A percentile compares a stretch with the other conserved stretches of the same genome.
Evolutionary conservation across 2,329 filamentous ascomycete species (phyloP).

Genomic region (Nothophaeocryptopus gaeumannii): DNA sequence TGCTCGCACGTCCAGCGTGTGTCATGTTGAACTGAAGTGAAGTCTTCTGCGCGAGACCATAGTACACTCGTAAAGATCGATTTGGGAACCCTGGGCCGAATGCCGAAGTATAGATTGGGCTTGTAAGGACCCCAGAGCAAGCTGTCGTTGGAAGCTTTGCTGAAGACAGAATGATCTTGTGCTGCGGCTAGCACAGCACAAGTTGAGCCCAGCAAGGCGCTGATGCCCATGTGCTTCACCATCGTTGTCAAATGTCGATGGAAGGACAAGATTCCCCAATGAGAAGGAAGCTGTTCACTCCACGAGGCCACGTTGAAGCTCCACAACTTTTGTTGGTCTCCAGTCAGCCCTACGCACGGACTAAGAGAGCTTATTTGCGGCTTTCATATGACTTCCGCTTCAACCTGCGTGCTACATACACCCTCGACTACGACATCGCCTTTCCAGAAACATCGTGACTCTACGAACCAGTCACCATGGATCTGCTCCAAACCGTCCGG

Average conservation of each 20-base stretch:
- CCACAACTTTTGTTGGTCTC: too few species aligned
- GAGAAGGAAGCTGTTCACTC: neutral
- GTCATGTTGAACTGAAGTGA: conserved; percentile 68
- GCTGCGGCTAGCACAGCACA: conserved; percentile 22
- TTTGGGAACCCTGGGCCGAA: conserved; percentile 76
- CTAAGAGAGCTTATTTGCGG: conserved; percentile 5
- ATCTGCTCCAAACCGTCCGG: conserved; percentile 86
- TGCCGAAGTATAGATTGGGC: conserved; percentile 90
- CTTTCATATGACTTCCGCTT: neutral
- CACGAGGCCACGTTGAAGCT: neutral
- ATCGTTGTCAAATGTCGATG: conserved; percentile 14
- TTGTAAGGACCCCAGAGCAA: conserved; percentile 95
- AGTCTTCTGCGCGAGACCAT: conserved; percentile 85
- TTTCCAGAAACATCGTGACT: neutral
- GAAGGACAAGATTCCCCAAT: too few species aligned
- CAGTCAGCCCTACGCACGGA: conserved; percentile 1
- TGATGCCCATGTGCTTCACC: conserved; percentile 25
- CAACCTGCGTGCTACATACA: too few species aligned
- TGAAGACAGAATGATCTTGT: conserved; percentile 31
- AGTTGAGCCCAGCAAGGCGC: conserved; percentile 24
- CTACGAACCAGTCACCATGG: conserved; percentile 57
- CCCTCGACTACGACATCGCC: neutral
- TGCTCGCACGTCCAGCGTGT: conserved; percentile 96
- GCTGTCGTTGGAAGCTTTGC: conserved; percentile 67
- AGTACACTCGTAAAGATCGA: conserved; percentile 79